Base-by-base conservation (phyloP, 805 yeast genomes). In the Suhomyces pyralidae region DNA sequence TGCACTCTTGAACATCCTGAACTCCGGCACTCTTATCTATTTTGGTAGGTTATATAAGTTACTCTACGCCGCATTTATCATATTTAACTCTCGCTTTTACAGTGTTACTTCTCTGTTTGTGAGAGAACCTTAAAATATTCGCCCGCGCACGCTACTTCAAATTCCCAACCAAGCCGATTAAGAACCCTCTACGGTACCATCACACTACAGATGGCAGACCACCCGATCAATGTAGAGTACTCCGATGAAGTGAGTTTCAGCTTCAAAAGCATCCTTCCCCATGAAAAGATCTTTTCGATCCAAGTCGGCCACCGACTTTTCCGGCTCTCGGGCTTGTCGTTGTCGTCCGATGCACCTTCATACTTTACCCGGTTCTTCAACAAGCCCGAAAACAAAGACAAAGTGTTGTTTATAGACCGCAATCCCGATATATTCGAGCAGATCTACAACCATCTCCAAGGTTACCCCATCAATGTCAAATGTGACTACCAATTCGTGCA, bases 291-390 rank as follows among this genome's bases (percentile, higher is more conserved):
- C 68, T 90, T 79, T 68, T 76, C 84, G 15, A 78, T 90, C 24
- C 89, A 85, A 63, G 83, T 90, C 10, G 96, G 96, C 0, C 78
- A 76, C 40, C 76, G 74, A 56, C 57, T 81, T 24, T 90, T 84
- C 66, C 73, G 77, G n/a, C 59, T 86, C 15, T 84, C 90, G 61
- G 97, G 97, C 0, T 92, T 94, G 0, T 89, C 96, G 2, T 69
- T 91, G 38, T 86, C 90, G 24, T 87, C 88, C 2, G 97, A 91
- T 69, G 85, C 86, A 0, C 97, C 97, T 0, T 88, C 96, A 4
- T 90, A 88, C 65, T 92, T 91, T 73, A 90, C 97, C 2, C 74
- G 79, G 25, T 89, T 75, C 70, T 91, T 91, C 65, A 59, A 61
- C 5, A 61, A 70, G 19, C 67, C 68, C 6, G 73, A 60, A 2